Base-by-base conservation (phyloP, 2,329 filamentous ascomycete genomes). In the Clonostachys sp. region DNA sequence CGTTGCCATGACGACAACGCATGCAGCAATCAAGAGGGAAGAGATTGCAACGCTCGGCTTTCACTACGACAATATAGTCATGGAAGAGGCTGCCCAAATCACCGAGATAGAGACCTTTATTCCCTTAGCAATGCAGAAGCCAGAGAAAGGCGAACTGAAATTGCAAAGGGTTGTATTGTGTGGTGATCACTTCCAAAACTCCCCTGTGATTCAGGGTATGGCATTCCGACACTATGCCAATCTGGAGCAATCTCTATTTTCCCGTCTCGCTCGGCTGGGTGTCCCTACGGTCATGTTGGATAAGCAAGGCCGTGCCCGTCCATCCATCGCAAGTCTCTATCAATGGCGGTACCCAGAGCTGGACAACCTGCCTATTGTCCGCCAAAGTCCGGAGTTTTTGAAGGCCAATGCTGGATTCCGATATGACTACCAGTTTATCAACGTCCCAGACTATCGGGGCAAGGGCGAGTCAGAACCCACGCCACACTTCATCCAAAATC, bases 61-160 rank as follows among this genome's bases (percentile, higher is more conserved):
- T 68, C 89, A 90, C 56, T 99, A 99, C 59, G 91, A 97, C 72
- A 99, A 96, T 54, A 87, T 99, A 12, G 79, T 99, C 46, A 96
- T 99, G 88, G 94, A 99, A 71, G 94, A 99, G 75, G 92, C 94
- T 6, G 94, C 94, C 12, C 94, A 99, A 62, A 92, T 99, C 61
- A 99, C 92, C 0, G 94, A 99, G 65, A 88, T 96, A 42, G 94
- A 99, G 63, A 95, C 90, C 53, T 97, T 99, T 68, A 90, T 99
- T 53, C 94, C 94, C 1, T 75, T 96, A 46, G 88, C 91, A n/a
- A 78, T 99, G 67, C 95, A 99, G 62, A 89, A 88, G 53, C 82
- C 87, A 17, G 81, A 82, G 54, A 74, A 85, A 45, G 87, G 87
- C 34, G 78, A 89, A 59, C 78, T 89, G 55, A 82, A 84, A 5